phyloP scores from a whole-genome alignment of 2,329 filamentous ascomycete species.

The Aspergillus ruber region DNA sequence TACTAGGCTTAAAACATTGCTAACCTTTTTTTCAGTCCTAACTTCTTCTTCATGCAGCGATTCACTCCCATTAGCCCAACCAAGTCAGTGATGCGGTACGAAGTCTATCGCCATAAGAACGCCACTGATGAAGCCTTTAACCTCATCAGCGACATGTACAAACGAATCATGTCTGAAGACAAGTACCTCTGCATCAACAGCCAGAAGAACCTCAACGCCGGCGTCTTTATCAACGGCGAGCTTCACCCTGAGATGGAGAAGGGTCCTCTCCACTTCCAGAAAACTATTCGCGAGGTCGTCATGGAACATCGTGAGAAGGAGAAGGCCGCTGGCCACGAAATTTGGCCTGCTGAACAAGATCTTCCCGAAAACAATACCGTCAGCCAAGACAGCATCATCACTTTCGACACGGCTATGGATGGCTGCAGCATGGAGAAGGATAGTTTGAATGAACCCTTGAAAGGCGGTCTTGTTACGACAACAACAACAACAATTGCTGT shows the following conservation, averaged over 20 bases:
- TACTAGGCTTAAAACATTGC: constrained; percentile 9
- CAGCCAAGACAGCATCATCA: not conserved
- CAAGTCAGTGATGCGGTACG: constrained; percentile 52
- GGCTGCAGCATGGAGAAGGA: not conserved
- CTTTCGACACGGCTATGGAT: not conserved
- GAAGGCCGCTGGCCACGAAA: constrained; percentile 38
- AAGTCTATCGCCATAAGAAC: constrained; percentile 56
- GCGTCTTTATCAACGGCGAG: constrained; percentile 57
- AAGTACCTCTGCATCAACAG: constrained; percentile 55
- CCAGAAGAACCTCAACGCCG: constrained; percentile 55
- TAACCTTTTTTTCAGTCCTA: constrained; percentile 34
- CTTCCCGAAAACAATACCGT: not conserved
- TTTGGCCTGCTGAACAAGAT: constrained; percentile 40
- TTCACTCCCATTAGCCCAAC: constrained; percentile 51
- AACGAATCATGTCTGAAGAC: constrained; percentile 58
- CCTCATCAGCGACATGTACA: constrained; percentile 53
- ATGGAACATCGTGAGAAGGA: constrained; percentile 43
- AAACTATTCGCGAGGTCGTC: constrained; percentile 42
- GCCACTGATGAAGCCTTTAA: constrained; percentile 52
- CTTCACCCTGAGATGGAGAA: constrained; percentile 56
- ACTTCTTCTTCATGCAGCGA: constrained; percentile 58
- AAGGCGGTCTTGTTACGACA: not conserved
- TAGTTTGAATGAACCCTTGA: not conserved
- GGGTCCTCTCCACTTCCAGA: constrained; percentile 52
- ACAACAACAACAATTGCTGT: not conserved